phyloP scores from a whole-genome alignment of 129 eudicot species.

The Escallonia herrerae region DNA sequence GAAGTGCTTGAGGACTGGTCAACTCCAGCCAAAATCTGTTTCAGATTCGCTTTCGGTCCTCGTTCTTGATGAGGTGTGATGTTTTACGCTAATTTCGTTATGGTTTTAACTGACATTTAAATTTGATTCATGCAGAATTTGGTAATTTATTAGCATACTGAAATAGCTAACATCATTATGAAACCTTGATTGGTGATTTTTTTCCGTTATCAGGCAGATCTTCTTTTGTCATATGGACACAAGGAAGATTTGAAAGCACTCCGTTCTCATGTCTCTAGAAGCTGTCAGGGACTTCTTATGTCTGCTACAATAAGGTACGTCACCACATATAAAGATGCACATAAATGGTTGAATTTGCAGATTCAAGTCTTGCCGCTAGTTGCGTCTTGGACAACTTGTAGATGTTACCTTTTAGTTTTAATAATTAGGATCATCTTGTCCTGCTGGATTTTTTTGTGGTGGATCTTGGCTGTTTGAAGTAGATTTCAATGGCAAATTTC shows the following conservation, averaged over 20 bases:
- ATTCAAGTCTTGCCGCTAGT: no score
- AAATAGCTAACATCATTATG: neutral
- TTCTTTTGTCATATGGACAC: conserved; percentile 88
- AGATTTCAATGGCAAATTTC: no score
- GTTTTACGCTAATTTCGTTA: neutral
- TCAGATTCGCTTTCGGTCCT: conserved; percentile 89
- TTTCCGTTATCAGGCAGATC: conserved; percentile 72
- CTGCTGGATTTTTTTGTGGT: no score
- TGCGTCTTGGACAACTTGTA: no score
- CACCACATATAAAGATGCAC: no score
- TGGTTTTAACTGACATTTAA: neutral
- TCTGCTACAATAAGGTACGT: conserved; percentile 93
- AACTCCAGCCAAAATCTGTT: conserved; percentile 57
- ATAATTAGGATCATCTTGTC: no score
- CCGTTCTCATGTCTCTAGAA: conserved; percentile 68
- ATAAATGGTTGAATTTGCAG: no score
- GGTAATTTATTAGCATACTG: no score
- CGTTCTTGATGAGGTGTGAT: conserved; percentile 86
- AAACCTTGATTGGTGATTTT: neutral
- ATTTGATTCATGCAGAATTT: no score
- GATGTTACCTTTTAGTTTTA: no score
- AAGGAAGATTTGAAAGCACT: conserved; percentile 82
- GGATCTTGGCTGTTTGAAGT: no score
- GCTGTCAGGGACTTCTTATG: conserved; percentile 96
- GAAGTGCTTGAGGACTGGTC: conserved; percentile 61